Percentiles rank a stretch among this genome's conserved stretches.
Conservation (phyloP, 257 asterid genomes). For the Parsonsia alboflavescens region DNA sequence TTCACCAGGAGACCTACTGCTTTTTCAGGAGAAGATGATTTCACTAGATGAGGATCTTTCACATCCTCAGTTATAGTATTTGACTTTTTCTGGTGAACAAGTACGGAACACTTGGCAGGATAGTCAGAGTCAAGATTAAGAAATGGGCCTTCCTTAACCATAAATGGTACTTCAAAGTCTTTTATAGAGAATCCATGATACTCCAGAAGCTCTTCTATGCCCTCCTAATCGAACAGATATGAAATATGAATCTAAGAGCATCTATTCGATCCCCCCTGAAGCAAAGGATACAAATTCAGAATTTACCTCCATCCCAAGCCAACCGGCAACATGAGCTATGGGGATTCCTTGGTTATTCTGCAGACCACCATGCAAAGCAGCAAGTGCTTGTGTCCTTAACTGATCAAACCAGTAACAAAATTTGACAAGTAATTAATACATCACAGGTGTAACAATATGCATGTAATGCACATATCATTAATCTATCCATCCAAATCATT, state of each 20-base stretch:
- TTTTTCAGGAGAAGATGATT: slow-evolving; percentile 30
- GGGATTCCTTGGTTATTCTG: slow-evolving; percentile 96
- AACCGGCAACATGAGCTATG: slow-evolving; percentile 58
- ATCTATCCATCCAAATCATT: neutral
- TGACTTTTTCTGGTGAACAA: slow-evolving; percentile 74
- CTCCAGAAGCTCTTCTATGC: slow-evolving; percentile 66
- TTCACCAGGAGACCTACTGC: slow-evolving; percentile 23
- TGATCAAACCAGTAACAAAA: slow-evolving; percentile 36
- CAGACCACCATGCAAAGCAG: slow-evolving; percentile 84
- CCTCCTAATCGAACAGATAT: slow-evolving; percentile 53
- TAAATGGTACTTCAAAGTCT: slow-evolving; percentile 91
- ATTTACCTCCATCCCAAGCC: slow-evolving; percentile 97
- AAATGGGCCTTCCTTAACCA: slow-evolving; percentile 87
- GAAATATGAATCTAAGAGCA: slow-evolving; percentile 9
- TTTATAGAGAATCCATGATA: slow-evolving; percentile 74
- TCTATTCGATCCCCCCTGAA: slow-evolving; percentile 7
- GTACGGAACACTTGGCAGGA: slow-evolving; percentile 81
- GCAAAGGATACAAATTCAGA: slow-evolving; percentile 16
- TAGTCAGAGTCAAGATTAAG: slow-evolving; percentile 65
- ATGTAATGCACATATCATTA: neutral
- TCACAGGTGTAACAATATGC: neutral
- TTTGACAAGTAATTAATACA: slow-evolving; percentile 10
- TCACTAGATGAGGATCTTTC: slow-evolving; percentile 37
- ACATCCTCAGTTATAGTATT: slow-evolving; percentile 56
- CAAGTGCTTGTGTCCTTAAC: slow-evolving; percentile 93